Evolutionary conservation across 2,329 filamentous ascomycete species (phyloP).

Genomic region (Bretziella fagacearum): DNA sequence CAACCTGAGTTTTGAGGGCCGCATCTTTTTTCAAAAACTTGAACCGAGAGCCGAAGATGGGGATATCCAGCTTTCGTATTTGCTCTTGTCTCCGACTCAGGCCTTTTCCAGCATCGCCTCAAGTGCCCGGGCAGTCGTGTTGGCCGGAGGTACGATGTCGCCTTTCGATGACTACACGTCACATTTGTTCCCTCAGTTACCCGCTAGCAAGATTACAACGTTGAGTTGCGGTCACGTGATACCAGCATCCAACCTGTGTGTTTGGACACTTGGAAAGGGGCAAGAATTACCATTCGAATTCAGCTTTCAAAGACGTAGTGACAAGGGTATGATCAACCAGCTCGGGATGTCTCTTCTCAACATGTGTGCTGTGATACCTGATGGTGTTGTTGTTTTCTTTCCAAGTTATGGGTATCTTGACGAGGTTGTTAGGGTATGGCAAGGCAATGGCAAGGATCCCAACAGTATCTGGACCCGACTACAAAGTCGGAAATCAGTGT

Average conservation of each 20-base stretch:
- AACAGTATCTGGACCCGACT: conserved; percentile 43
- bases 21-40: conserved; percentile 44
- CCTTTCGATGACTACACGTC: conserved; percentile 81
- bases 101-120: conserved; percentile 81
- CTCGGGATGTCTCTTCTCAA: conserved; percentile 59
- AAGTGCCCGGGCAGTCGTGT: conserved; percentile 67
- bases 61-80: conserved; percentile 56
- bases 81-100: conserved; percentile 77
- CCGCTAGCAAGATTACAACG: conserved; percentile 47
- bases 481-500: conserved; percentile 41
- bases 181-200: conserved; percentile 67
- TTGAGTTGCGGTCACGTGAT: conserved; percentile 93
- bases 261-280: conserved; percentile 45
- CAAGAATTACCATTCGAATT: conserved; percentile 50
- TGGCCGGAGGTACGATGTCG: conserved; percentile 95
- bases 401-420: conserved; percentile 86
- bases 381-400: conserved; percentile 89
- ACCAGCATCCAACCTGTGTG: conserved; percentile 61
- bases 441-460: conserved; percentile 21
- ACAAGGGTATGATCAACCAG: conserved; percentile 51
- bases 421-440: conserved; percentile 50
- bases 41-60: conserved; percentile 17
- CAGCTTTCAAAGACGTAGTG: conserved; percentile 61
- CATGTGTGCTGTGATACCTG: conserved; percentile 57
- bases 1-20: conserved; percentile 60